A percentile compares a stretch with the other conserved stretches of the same genome.
phyloP scores from a whole-genome alignment of 1,139 yeast species.

The Lodderomyces margitis region DNA sequence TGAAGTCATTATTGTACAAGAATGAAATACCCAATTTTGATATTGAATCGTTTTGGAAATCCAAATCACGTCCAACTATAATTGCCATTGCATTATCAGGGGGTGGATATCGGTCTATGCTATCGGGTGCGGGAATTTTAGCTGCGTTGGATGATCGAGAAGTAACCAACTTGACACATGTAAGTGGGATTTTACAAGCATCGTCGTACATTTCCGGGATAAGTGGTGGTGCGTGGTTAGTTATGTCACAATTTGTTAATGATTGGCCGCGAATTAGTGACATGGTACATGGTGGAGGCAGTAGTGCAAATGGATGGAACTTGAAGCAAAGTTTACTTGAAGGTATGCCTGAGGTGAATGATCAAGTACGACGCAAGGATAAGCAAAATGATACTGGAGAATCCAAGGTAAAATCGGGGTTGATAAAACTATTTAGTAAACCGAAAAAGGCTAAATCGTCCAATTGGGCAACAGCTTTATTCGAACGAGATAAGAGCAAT shows the following conservation, averaged over 20 bases:
- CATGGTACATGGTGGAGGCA: constrained; percentile 25
- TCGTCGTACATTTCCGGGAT: constrained; percentile 58
- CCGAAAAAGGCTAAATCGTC: not conserved
- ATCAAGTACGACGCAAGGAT: not conserved
- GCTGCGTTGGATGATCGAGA: constrained; percentile 51
- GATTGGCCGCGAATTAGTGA: constrained; percentile 42
- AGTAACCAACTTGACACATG: constrained; percentile 28
- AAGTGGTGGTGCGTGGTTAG: constrained; percentile 71
- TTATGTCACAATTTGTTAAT: constrained; percentile 50
- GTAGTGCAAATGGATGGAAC: constrained; percentile 33
- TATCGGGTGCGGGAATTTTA: constrained; percentile 63
- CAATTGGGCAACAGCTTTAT: not conserved
- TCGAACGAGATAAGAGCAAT: not conserved
- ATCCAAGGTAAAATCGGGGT: not conserved
- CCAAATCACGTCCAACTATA: constrained; percentile 27
- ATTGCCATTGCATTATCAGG: constrained; percentile 67
- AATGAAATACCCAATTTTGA: constrained; percentile 40
- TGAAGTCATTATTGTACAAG: constrained; percentile 33
- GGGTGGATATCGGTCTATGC: constrained; percentile 71
- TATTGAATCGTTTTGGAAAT: constrained; percentile 18
- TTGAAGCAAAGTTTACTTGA: constrained; percentile 49
- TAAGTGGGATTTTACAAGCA: constrained; percentile 55
- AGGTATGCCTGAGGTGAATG: constrained; percentile 49
- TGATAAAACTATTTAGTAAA: not conserved
- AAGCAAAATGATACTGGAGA: not conserved